Evolutionary conservation across 164 flowering plant genomes (phyloP).

Genomic region (Amborella trichopoda): DNA sequence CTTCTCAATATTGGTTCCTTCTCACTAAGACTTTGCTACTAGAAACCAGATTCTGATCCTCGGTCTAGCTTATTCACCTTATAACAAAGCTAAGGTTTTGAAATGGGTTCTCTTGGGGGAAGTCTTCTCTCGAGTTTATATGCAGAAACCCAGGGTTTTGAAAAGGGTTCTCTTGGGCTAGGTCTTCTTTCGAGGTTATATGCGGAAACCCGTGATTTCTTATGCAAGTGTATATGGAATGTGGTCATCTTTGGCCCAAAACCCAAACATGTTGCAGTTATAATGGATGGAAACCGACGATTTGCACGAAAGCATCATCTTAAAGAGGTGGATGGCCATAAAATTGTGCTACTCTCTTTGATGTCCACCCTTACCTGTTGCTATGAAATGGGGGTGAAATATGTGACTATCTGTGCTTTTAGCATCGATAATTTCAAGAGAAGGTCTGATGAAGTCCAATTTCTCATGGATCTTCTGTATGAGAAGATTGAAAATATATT

Average conservation of each 20-base stretch:
- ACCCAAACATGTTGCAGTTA: conserved; percentile 50
- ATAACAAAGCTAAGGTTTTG: too few relatives aligned
- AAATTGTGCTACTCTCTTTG: conserved; percentile 32
- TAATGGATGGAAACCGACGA: conserved; percentile 65
- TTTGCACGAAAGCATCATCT: conserved; percentile 34
- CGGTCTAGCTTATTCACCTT: too few relatives aligned
- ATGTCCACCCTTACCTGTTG: conserved; percentile 45
- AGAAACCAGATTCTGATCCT: too few relatives aligned
- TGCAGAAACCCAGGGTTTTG: too few relatives aligned
- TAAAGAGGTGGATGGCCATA: conserved; percentile 34
- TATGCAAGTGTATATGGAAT: conserved; percentile 20
- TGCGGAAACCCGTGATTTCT: conserved; percentile 4
- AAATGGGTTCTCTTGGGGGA: too few relatives aligned
- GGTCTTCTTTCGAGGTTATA: background rate
- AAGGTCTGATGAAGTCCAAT: conserved; percentile 46
- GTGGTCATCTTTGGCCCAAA: conserved; percentile 45
- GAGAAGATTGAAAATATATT: conserved; percentile 59
- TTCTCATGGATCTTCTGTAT: conserved; percentile 47
- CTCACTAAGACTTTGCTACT: too few relatives aligned
- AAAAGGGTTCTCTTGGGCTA: background rate
- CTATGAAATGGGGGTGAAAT: conserved; percentile 61
- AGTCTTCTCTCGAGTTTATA: too few relatives aligned
- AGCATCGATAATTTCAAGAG: conserved; percentile 78
- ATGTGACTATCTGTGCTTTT: conserved; percentile 62
- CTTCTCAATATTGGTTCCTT: too few relatives aligned